Base-by-base conservation (phyloP, 352 stramenopile genomes). In the Phytopythium montanum region DNA sequence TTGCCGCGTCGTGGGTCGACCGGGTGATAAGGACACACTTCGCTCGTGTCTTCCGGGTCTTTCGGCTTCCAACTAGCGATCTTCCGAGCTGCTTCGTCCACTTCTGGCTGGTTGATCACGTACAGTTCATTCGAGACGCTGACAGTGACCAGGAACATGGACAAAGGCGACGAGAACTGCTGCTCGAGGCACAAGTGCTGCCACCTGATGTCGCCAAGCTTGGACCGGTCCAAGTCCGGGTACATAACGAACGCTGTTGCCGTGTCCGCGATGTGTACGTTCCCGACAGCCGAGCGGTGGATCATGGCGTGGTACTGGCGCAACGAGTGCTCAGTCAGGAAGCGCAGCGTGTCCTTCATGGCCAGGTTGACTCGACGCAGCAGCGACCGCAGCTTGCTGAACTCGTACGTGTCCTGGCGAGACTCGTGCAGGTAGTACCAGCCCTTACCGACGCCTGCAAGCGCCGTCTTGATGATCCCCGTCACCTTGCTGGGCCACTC, bases 391-490 rank as follows among this genome's bases (percentile, higher is more conserved):
- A 95, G 66, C 46, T 95, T 95, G 56, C 84, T 94, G 66, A 94
- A 94, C 60, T 95, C 85, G 67, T 95, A 95, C 36, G 85, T 93
- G 60, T 95, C 86, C 65, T 92, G 84, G 0, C 79, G 75, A 0
- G 79, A 91, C 41, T 95, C 86, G 31, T 95, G 85, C 7, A 95
- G 55, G 42, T 91, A 91, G 54, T 94, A 95, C 82, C 85, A 94
- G 10, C 86, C 86, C 60, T 95, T 95, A 0, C 84, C 84, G 4
- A 93, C 80, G 51, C 88, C 89, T 0, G 70, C 77, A 2, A 95
- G 69, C 8, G 82, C 88, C 0, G 70, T 72, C 57, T 87, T 86
- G 61, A 94, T 88, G 41, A 90, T 88, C 0, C 45, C 65, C 0
- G 80, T 77, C 14, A 95, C 68, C 60, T 90, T 92, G 23, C 64